Evolutionary conservation across 768 basidiomycete species (phyloP).

Genomic region (Trametes meyenii): DNA sequence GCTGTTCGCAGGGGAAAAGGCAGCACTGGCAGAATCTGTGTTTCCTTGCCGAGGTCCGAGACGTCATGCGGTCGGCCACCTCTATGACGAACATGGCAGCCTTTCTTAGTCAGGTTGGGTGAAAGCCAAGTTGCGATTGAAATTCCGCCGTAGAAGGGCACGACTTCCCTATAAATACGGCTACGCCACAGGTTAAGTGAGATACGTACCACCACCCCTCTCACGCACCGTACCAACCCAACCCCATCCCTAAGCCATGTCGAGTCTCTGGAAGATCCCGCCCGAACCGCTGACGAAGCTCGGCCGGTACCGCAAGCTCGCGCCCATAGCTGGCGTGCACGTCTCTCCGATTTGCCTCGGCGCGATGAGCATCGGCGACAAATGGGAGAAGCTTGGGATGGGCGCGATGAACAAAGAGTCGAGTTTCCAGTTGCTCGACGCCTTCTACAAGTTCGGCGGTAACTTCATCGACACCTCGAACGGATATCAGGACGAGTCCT

Average conservation of each 20-base stretch:
- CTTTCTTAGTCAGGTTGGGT: too few relatives aligned
- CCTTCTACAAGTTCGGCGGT: conserved; percentile 48
- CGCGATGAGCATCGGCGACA: conserved; percentile 51
- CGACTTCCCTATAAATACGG: too few relatives aligned
- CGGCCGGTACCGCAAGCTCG: conserved; percentile 42
- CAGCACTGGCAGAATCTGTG: too few relatives aligned
- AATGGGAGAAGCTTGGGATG: conserved; percentile 41
- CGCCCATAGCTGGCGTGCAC: conserved; percentile 45
- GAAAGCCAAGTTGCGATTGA: too few relatives aligned
- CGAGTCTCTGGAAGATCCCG: conserved; percentile 22
- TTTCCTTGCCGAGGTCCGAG: too few relatives aligned
- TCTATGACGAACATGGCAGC: too few relatives aligned
- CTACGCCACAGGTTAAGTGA: too few relatives aligned
- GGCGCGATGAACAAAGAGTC: conserved; percentile 48
- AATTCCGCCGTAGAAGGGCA: too few relatives aligned
- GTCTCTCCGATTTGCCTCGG: conserved; percentile 54
- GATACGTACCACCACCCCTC: too few relatives aligned
- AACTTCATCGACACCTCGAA: conserved; percentile 55
- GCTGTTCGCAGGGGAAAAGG: too few relatives aligned
- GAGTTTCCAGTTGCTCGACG: conserved; percentile 50
- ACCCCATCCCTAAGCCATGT: background rate
- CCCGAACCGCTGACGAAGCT: conserved; percentile 31
- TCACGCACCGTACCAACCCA: background rate
- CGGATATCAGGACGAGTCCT: conserved; percentile 56
- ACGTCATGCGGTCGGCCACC: too few relatives aligned